phyloP scores from a whole-genome alignment of 371 early-diverging fungal genomes.

The Rhizopus arrhizus region DNA sequence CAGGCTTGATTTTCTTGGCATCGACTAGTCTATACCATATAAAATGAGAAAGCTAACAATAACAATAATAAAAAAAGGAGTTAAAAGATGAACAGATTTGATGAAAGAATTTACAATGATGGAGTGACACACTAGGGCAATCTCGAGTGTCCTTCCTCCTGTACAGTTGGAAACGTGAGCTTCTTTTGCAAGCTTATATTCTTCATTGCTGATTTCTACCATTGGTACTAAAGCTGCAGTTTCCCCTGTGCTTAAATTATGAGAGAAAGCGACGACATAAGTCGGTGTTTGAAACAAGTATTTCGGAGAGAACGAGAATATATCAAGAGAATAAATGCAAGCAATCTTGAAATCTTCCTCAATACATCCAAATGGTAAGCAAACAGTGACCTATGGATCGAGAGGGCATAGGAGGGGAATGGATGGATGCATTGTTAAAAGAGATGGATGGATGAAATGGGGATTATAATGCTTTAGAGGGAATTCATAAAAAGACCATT shows the following conservation, averaged over 20 bases:
- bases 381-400: background rate
- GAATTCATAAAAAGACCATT: background rate
- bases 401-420: background rate
- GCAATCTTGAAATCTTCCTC: conserved; percentile 26
- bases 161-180: conserved; percentile 68
- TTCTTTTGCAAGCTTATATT: conserved; percentile 67
- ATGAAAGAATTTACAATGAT: conserved; percentile 45
- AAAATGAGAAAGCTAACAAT: conserved; percentile 32
- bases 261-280: no score
- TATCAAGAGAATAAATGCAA: conserved; percentile 6
- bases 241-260: no score
- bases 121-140: conserved; percentile 56
- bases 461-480: background rate
- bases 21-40: conserved; percentile 31
- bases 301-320: background rate
- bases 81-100: background rate
- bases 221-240: no score
- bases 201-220: conserved; percentile 28
- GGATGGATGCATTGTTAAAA: background rate
- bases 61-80: background rate
- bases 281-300: no score
- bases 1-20: conserved; percentile 7
- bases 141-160: conserved; percentile 70
- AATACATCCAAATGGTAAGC: conserved; percentile 30
- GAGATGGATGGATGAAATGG: conserved; percentile 11